Conservation (phyloP, 2,329 filamentous ascomycete species). For the Fusarium graminum region DNA sequence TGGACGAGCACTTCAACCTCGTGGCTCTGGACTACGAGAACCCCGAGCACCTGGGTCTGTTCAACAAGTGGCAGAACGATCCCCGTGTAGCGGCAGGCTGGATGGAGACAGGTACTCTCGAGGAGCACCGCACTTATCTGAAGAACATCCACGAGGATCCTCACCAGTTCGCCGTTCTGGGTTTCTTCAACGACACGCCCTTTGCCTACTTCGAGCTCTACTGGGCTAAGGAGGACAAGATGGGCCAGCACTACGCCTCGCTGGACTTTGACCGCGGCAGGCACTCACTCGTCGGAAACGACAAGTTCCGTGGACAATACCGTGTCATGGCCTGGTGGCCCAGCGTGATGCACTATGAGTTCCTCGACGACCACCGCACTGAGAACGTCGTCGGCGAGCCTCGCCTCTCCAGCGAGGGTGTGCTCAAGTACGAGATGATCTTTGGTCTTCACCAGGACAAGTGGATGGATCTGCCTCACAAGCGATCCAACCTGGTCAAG, state of each 20-base stretch:
- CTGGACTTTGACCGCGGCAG: constrained; percentile 70
- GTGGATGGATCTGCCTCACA: constrained; percentile 78
- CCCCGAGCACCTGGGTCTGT: constrained; percentile 72
- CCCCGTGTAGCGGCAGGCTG: constrained; percentile 81
- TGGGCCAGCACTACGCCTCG: constrained; percentile 68
- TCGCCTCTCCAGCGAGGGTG: constrained; percentile 75
- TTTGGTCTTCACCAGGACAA: constrained; percentile 80
- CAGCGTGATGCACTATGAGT: constrained; percentile 72
- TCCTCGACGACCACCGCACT: constrained; percentile 71
- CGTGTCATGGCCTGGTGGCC: constrained; percentile 72
- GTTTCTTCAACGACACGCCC: constrained; percentile 74
- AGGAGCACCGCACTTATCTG: constrained; percentile 78
- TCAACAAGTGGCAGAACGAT: constrained; percentile 85
- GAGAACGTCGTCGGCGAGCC: constrained; percentile 75
- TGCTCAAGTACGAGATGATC: constrained; percentile 79
- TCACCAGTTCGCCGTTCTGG: constrained; percentile 76
- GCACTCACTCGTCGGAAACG: constrained; percentile 69
- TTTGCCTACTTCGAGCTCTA: constrained; percentile 83
- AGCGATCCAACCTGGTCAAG: constrained; percentile 75
- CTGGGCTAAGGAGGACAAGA: constrained; percentile 64
- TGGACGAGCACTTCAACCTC: constrained; percentile 80
- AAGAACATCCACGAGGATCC: constrained; percentile 74
- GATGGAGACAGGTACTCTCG: constrained; percentile 80
- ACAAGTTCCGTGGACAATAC: constrained; percentile 70
- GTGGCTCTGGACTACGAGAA: constrained; percentile 74